Percentiles rank a stretch among this genome's conserved stretches.
Evolutionary conservation across 78 protist species (phyloP).

Genomic region (Blattamonas nauphoetae): DNA sequence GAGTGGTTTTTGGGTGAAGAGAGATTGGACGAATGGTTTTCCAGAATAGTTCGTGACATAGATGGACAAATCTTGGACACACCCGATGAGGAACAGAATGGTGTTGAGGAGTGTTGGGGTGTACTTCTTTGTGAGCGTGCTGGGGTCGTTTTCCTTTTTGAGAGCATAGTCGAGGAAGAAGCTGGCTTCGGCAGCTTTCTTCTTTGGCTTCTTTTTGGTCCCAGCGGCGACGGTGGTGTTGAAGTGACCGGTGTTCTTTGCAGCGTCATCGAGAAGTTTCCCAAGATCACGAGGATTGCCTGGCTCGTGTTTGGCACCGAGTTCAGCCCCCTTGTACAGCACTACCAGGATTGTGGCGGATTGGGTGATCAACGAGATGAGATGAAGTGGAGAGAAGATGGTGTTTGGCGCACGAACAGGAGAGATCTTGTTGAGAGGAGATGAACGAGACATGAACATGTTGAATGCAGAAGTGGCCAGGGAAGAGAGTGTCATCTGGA

Average conservation of each 20-base stretch:
- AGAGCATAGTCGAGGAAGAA: too few relatives aligned
- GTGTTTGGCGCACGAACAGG: neutral
- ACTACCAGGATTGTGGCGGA: too few relatives aligned
- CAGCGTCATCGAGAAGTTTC: too few relatives aligned
- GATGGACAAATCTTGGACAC: neutral
- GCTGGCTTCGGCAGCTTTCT: too few relatives aligned
- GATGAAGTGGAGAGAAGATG: neutral
- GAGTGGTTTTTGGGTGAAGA: neutral
- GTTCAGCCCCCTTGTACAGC: too few relatives aligned
- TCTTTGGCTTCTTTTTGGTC: too few relatives aligned
- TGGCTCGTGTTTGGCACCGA: too few relatives aligned
- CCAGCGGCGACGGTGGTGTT: too few relatives aligned
- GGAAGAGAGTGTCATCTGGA: conserved; percentile 1
- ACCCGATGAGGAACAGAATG: neutral
- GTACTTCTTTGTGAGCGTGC: too few relatives aligned
- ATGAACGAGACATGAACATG: neutral
- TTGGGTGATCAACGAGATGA: neutral
- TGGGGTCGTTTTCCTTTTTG: too few relatives aligned
- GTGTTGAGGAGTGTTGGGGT: conserved; percentile 1
- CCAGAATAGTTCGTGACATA: neutral
- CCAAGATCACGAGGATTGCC: too few relatives aligned
- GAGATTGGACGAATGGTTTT: neutral
- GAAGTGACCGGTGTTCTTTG: too few relatives aligned
- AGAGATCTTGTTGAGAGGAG: neutral
- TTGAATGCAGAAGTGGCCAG: neutral